Conservation (phyloP, 148 eudicot genomes). For the Silene conica region DNA sequence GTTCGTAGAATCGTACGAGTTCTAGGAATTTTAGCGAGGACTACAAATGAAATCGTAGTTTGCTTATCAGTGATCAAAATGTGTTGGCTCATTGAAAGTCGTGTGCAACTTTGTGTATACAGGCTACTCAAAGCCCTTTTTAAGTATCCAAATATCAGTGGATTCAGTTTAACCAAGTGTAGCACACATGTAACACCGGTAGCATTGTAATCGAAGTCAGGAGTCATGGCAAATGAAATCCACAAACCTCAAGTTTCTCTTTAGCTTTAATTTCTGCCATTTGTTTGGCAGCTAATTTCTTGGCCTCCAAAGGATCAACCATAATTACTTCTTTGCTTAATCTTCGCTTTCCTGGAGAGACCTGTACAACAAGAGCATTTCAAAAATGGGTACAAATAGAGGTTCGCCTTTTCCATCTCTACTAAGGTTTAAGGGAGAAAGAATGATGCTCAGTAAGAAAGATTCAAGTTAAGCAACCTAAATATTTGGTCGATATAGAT, state of each 20-base stretch:
- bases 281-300: constrained; percentile 82
- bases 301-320: constrained; percentile 98
- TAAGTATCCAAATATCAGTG: background rate
- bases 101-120: background rate
- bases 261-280: constrained; percentile 63
- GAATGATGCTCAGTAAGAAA: background rate
- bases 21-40: background rate
- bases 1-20: background rate
- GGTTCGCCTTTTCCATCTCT: background rate
- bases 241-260: constrained; percentile 56
- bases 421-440: background rate
- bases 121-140: background rate
- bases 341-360: constrained; percentile 38
- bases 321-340: constrained; percentile 52
- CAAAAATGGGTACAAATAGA: background rate
- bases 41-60: background rate
- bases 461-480: background rate
- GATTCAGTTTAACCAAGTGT: background rate
- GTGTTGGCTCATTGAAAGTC: background rate
- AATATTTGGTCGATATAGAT: background rate
- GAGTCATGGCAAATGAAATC: background rate
- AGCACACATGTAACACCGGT: background rate
- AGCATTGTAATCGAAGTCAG: background rate
- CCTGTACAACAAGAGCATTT: constrained; percentile 30
- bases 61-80: background rate